Conservation (phyloP, 2,329 filamentous ascomycete genomes). For the Alternaria gaisen region DNA sequence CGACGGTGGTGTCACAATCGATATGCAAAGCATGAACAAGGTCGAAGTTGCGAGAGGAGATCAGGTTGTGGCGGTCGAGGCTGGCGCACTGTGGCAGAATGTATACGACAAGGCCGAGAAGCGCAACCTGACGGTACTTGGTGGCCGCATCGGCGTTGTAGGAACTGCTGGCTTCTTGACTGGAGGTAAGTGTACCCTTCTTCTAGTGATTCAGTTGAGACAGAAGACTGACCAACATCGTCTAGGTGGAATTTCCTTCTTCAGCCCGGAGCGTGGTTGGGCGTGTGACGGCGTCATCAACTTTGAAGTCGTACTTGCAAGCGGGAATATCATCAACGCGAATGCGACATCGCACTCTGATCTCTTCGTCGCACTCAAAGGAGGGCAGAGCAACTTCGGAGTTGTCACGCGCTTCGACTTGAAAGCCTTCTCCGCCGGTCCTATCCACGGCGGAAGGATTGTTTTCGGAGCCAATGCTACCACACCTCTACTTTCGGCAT, state of each 20-base stretch:
- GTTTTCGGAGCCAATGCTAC: constrained; percentile 25
- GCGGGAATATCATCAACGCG: constrained; percentile 50
- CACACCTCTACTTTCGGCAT: constrained; percentile 25
- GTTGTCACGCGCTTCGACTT: constrained; percentile 55
- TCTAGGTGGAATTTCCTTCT: constrained; percentile 34
- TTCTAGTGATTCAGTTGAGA: not conserved
- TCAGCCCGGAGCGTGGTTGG: constrained; percentile 30
- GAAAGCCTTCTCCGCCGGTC: constrained; percentile 29
- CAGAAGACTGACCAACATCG: not conserved
- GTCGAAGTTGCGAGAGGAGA: constrained; percentile 24
- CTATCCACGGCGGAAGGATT: constrained; percentile 30
- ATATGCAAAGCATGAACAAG: constrained; percentile 36
- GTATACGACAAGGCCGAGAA: constrained; percentile 46
- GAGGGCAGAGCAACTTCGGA: constrained; percentile 56
- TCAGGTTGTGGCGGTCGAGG: constrained; percentile 30
- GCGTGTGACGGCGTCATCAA: constrained; percentile 40
- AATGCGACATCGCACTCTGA: constrained; percentile 47
- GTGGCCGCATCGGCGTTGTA: constrained; percentile 40
- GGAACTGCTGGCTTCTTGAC: constrained; percentile 43
- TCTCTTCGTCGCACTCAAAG: constrained; percentile 54
- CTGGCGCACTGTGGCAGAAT: constrained; percentile 45
- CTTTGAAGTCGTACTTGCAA: constrained; percentile 51
- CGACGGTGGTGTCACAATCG: constrained; percentile 43
- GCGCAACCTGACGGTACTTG: constrained; percentile 26
- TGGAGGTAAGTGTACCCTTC: constrained; percentile 31